Evolutionary conservation across 768 basidiomycete species (phyloP).

Genomic region (Multifurca ochricompacta): DNA sequence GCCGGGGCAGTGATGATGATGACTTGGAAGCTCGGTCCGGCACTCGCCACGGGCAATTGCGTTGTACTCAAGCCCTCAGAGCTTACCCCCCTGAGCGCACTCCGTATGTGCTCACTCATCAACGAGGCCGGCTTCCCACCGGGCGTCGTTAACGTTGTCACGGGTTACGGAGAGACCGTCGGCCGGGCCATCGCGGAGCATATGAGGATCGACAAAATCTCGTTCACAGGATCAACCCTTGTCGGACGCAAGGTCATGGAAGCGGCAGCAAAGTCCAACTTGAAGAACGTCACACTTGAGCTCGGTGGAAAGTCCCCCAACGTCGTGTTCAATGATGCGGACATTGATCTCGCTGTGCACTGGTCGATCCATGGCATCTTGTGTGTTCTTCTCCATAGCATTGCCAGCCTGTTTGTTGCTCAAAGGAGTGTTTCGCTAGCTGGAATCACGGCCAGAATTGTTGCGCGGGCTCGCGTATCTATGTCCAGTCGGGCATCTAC

Average conservation of each 20-base stretch:
- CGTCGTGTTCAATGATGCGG: constrained; percentile 55
- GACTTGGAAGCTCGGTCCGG: constrained; percentile 54
- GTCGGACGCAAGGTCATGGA: constrained; percentile 57
- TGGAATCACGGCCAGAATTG: constrained; percentile 74
- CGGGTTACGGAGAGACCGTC: constrained; percentile 45
- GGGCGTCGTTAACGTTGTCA: constrained; percentile 53
- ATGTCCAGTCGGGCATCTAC: constrained; percentile 72
- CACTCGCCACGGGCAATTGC: constrained; percentile 53
- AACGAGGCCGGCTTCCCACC: too few species aligned
- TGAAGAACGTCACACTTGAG: too few species aligned
- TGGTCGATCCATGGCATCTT: constrained; percentile 56
- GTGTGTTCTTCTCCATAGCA: constrained; percentile 28
- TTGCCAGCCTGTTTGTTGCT: background rate
- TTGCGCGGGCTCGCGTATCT: constrained; percentile 75
- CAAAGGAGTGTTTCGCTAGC: constrained; percentile 27
- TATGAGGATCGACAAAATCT: constrained; percentile 54
- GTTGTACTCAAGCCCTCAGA: constrained; percentile 60
- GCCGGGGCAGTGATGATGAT: constrained; percentile 40
- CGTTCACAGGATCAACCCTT: constrained; percentile 62
- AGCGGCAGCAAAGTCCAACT: constrained; percentile 47
- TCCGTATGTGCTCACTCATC: constrained; percentile 36
- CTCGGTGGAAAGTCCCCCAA: constrained; percentile 58
- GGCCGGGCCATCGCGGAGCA: constrained; percentile 52
- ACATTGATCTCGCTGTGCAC: constrained; percentile 48
- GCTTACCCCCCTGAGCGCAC: constrained; percentile 50